Evolutionary conservation across 768 basidiomycete genomes (phyloP), one percentile per base, ranked within the genome.

Genomic region (Podaxis mareebaensis): DNA sequence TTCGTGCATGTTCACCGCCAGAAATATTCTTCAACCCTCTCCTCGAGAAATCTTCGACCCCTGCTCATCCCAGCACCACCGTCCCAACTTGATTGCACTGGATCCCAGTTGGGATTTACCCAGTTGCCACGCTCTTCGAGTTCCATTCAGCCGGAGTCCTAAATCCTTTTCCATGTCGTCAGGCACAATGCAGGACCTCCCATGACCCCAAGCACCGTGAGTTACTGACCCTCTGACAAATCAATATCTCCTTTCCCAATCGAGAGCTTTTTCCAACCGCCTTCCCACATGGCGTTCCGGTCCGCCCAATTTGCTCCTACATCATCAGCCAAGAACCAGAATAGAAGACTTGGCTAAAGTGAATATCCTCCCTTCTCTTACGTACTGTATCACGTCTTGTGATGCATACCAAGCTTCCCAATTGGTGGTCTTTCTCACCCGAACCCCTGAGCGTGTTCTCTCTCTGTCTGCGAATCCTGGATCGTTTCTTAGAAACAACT

Each of bases 401-500:
- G 54, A 52, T 63, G 13, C 33, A 20, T 36, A 55, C 53, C 55
- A 54, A 58, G 30, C 12, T 30, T 30, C 33, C n/a, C 30, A 20
- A 39, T 53, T 40, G 3, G 3, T 11, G 36, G 22, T 36, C 33
- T 51, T 60, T 51, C 49, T 39, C 38, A 53, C 52, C 24, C 17
- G 12, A n/a, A 38, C 22, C 49, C 59, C 49, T 39, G 48, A 52
- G 3, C n/a, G 20, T 53, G 38, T n/a, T 39, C 49, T 39, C 12
- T 26, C 20, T 10, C 22, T 28, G 38, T 7, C 49, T 52, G 6
- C 39, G 49, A 22, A 46, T 15, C 46, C 12, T 53, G 49, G 42
- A 48, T 57, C 39, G 30, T 54, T 53, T 33, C 54, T 36, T 62
- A 24, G 61, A 24, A 36, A 62, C 61, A 62, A 22, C 53, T 62